Evolutionary conservation across 2,329 filamentous ascomycete species (phyloP), one percentile per base, ranked within the genome.

Genomic region (Arthrobotrys conoides): DNA sequence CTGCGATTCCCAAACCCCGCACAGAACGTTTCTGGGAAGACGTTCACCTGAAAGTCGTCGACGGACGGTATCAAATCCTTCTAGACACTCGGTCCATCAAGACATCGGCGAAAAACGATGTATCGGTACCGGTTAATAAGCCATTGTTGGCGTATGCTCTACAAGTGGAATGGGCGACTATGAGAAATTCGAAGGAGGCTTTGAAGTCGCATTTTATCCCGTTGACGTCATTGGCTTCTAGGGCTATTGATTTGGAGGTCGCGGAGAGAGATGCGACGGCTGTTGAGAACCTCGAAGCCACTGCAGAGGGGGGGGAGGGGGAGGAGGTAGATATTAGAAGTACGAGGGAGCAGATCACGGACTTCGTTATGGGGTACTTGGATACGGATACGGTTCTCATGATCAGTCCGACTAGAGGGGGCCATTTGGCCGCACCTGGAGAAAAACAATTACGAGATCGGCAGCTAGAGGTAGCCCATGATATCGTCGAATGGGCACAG

Each of bases 301-400:
- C 55, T 10, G 46, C 20, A 27, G 79, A 8, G 33, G 76, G 4
- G 36, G 72, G 6, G 22, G 46, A 27, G 24, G 79, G 6, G 33
- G 76, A 2, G 38, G 87, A 86, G 1, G 84, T 86, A 46, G 87
- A 86, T 2, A 84, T 86, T 46, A 83, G 82, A 16, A 86, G 87
- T 24, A 87, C 92, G 44, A 88, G 94, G 41, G 83, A 88, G 0
- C 86, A 88, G 48, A 90, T 97, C 57, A 86, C 91, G 16, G 87
- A 86, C 18, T 91, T 90, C 80, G 86, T 96, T 65, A 89, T 98
- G 87, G 89, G 92, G 57, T 98, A 98, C 84, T 88, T 99, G 27
- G 91, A 94, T 82, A 98, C 96, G 0, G 96, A 99, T 85, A 94
- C 93, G 0, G 86, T 98, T 41, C 89, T 99, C 0, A 98, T 95